These are phyloP conservation scores for Chaetomium cochliodes DNA, from an alignment of 495 filamentous ascomycete genomes.

Conservation along the genomic window DNA sequence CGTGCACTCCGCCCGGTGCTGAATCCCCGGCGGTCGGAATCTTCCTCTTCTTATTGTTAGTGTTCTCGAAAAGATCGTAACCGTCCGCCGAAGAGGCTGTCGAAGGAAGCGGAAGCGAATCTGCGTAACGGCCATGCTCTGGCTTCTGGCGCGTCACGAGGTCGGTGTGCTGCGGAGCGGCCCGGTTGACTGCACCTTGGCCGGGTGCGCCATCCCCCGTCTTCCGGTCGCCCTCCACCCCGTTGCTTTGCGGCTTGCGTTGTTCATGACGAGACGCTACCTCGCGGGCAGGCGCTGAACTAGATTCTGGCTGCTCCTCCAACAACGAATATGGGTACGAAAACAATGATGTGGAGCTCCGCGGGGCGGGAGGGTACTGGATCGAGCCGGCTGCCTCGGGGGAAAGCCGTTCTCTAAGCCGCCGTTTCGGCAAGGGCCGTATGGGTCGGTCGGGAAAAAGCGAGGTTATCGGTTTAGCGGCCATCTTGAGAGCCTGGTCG, in stretches of 20 bases:
- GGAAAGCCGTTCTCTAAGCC: conserved; percentile 79
- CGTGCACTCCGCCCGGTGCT: conserved; percentile 53
- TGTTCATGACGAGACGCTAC: conserved; percentile 30
- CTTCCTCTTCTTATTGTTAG: conserved; percentile 98
- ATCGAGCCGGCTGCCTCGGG: conserved; percentile 80
- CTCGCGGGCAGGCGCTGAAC: conserved; percentile 25
- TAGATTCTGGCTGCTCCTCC: conserved; percentile 36
- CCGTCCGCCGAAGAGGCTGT: conserved; percentile 68
- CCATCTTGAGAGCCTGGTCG: conserved; percentile 45
- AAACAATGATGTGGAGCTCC: conserved; percentile 67
- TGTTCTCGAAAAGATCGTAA: conserved; percentile 97
- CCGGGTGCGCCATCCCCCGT: conserved; percentile 31
- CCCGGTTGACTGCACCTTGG: conserved; percentile 27
- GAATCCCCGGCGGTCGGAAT: conserved; percentile 82
- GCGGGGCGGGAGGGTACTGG: conserved; percentile 70
- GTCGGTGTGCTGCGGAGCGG: conserved; percentile 29
- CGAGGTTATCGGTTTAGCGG: conserved; percentile 70
- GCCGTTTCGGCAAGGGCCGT: conserved; percentile 84
- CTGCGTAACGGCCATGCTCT: conserved; percentile 42
- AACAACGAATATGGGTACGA: conserved; percentile 62
- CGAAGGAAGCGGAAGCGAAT: conserved; percentile 48
- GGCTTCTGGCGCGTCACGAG: conserved; percentile 31
- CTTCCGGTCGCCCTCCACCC: conserved; percentile 39
- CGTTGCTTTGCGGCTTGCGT: conserved; percentile 32
- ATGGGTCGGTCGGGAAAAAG: conserved; percentile 87